Conservation (phyloP, 768 basidiomycete genomes). For the Dioszegia aurantiaca region DNA sequence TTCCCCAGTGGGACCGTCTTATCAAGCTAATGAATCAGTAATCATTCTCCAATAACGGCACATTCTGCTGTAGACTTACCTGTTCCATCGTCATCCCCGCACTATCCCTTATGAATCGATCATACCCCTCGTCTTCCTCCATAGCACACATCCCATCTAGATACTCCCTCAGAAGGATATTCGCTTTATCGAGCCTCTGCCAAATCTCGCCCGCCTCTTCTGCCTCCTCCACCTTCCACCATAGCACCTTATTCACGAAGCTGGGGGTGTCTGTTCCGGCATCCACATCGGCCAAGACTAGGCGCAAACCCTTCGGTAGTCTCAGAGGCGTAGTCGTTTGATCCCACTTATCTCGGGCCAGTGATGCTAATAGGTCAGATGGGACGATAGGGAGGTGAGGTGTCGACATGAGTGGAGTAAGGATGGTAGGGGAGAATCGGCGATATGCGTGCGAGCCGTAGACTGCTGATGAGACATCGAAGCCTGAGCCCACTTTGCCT, state of each 20-base stretch:
- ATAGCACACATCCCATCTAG: constrained; percentile 22
- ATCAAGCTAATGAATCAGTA: no score
- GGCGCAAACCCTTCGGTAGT: constrained; percentile 75
- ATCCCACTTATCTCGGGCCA: constrained; percentile 63
- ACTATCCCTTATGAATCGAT: constrained; percentile 12
- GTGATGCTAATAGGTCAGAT: constrained; percentile 9
- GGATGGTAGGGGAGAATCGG: constrained; percentile 59
- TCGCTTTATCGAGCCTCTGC: constrained; percentile 26
- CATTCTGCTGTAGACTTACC: no score
- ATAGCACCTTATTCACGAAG: constrained; percentile 82
- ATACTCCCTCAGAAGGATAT: constrained; percentile 24
- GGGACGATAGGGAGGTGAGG: constrained; percentile 9
- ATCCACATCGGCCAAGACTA: constrained; percentile 92
- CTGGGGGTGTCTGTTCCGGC: constrained; percentile 95
- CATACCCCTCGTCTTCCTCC: constrained; percentile 26
- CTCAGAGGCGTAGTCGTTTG: constrained; percentile 66
- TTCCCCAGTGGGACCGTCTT: neutral
- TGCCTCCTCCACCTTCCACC: constrained; percentile 65
- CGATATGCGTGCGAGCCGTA: constrained; percentile 93
- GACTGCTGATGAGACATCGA: constrained; percentile 89
- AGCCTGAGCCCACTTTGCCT: constrained; percentile 96
- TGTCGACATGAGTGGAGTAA: constrained; percentile 46
- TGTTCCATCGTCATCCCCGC: constrained; percentile 16
- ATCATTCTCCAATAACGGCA: no score
- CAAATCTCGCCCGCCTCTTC: constrained; percentile 54